Base-by-base conservation (phyloP, 2,329 filamentous ascomycete genomes). In the Gliomastix tumulicola region DNA sequence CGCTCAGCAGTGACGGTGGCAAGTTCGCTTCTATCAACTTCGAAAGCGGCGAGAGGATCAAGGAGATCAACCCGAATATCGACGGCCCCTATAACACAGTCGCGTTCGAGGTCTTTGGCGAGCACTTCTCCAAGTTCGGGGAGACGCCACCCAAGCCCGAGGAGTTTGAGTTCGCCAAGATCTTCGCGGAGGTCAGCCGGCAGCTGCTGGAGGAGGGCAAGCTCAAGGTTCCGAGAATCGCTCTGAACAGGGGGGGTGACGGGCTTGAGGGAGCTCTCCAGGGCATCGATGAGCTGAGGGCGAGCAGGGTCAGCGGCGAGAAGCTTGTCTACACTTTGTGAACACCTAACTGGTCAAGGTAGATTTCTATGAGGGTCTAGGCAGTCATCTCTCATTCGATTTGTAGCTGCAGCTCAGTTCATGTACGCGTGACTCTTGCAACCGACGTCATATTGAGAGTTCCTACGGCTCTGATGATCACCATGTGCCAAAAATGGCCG, bases 301-400 rank as follows among this genome's bases (percentile, higher is more conserved):
- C 51, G 7, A 50, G 49, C 2, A 47, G 53, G 44, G 53, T 66
- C 19, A 64, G 60, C 36, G 64, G 54, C 10, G 55, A 53, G 21
- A 69, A 68, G 51, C 46, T 69, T 39, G 65, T 69, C 2, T 67
- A 65, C 44, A 63, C 58, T 7, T 10, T 64, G 41, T 63, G 19
- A 34, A n/a, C n/a, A n/a, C n/a, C n/a, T n/a, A n/a, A n/a, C n/a
- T n/a, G n/a, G n/a, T n/a, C n/a, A n/a, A n/a, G n/a, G n/a, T n/a
- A n/a, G n/a, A n/a, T n/a, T n/a, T n/a, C n/a, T n/a, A n/a, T n/a
- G n/a, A n/a, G n/a, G n/a, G n/a, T n/a, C n/a, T n/a, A n/a, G n/a
- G n/a, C n/a, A n/a, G n/a, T n/a, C n/a, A n/a, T n/a, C n/a, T n/a
- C n/a, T n/a, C n/a, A n/a, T n/a, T n/a, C n/a, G n/a, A n/a, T n/a